Conservation (phyloP, 1,284 basidiomycete species). For the Heterobasidion irregulare region DNA sequence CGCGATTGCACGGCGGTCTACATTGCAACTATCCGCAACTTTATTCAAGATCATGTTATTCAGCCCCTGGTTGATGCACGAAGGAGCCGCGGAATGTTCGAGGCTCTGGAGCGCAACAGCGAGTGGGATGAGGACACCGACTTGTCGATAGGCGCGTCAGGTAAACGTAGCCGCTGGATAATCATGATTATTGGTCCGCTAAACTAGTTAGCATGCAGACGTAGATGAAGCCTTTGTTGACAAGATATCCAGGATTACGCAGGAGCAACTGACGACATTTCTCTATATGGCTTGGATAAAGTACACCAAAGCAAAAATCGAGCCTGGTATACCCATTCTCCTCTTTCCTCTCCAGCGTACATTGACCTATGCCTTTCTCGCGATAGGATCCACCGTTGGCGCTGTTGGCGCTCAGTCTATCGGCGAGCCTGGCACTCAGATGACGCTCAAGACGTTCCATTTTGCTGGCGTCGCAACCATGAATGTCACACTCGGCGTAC, state of each 20-base stretch:
- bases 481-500: slow-evolving; percentile 99
- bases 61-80: slow-evolving; percentile 65
- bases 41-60: slow-evolving; percentile 66
- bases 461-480: slow-evolving; percentile 99
- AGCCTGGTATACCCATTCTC: slow-evolving; percentile 57
- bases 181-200: background rate
- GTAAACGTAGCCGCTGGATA: slow-evolving; percentile 35
- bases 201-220: slow-evolving; percentile 24
- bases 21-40: slow-evolving; percentile 67
- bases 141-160: slow-evolving; percentile 64
- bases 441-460: slow-evolving; percentile 99
- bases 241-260: slow-evolving; percentile 88
- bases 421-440: slow-evolving; percentile 98
- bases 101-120: slow-evolving; percentile 65
- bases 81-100: slow-evolving; percentile 76
- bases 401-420: slow-evolving; percentile 99
- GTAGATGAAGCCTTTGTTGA: slow-evolving; percentile 69
- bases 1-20: slow-evolving; percentile 74
- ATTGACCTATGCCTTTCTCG: slow-evolving; percentile 1
- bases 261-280: slow-evolving; percentile 74
- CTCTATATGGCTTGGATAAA: slow-evolving; percentile 83
- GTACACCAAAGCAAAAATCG: slow-evolving; percentile 91
- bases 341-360: background rate
- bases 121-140: slow-evolving; percentile 80
- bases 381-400: slow-evolving; percentile 88